Conservation (phyloP, 495 filamentous ascomycete species). For the Xylaria curta region DNA sequence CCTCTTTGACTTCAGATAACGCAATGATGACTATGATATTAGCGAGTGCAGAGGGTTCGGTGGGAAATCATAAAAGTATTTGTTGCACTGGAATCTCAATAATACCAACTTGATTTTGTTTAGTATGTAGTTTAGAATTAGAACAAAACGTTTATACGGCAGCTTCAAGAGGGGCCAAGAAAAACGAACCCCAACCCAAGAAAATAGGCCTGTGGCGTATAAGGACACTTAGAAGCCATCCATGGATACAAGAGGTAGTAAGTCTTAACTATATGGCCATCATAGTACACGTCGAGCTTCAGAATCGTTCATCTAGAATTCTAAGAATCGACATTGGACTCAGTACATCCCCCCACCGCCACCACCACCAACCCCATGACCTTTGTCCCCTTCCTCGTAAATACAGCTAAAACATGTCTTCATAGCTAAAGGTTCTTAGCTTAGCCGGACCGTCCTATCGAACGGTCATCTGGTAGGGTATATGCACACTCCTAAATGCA, state of each 20-base stretch:
- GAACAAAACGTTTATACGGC: background rate
- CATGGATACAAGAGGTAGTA: background rate
- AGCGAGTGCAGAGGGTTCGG: background rate
- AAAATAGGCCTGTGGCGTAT: background rate
- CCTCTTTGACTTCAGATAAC: background rate
- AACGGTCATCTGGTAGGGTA: constrained; percentile 24
- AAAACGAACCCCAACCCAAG: no score
- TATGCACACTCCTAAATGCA: constrained; percentile 29
- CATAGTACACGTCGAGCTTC: background rate
- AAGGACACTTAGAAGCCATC: background rate
- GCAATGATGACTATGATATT: background rate
- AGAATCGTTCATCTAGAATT: background rate
- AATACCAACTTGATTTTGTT: background rate
- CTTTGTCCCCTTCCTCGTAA: constrained; percentile 4
- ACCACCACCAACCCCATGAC: background rate
- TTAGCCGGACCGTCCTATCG: constrained; percentile 8
- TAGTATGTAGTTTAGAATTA: background rate
- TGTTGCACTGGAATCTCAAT: background rate
- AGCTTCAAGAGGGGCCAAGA: background rate
- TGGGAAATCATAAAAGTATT: background rate
- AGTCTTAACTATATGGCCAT: background rate
- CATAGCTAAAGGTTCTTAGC: constrained; percentile 16
- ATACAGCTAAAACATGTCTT: constrained; percentile 17
- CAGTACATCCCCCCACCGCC: background rate
- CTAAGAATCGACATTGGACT: background rate